These are phyloP conservation scores for Vittaforma corneae DNA, from an alignment of 371 early-diverging fungal species.

Conservation along the genomic window DNA sequence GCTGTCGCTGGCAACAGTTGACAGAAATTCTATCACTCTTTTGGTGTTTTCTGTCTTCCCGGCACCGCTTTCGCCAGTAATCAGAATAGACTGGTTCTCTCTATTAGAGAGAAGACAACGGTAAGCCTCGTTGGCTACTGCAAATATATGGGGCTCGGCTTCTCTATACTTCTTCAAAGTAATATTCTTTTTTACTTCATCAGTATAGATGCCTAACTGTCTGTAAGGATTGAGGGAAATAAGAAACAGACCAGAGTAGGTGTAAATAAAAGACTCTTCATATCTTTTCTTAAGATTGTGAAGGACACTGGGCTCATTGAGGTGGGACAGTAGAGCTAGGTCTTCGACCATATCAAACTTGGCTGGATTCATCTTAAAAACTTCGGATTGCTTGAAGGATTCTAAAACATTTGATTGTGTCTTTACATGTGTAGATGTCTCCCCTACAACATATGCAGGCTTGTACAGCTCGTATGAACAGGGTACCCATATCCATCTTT, in stretches of 20 bases:
- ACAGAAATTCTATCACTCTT: constrained; percentile 91
- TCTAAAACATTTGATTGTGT: constrained; percentile 65
- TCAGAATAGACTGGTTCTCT: constrained; percentile 90
- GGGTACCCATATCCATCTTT: constrained; percentile 50
- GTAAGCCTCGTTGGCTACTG: constrained; percentile 83
- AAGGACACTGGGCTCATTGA: constrained; percentile 93
- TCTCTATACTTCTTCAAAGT: constrained; percentile 67
- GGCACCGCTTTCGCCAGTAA: constrained; percentile 98
- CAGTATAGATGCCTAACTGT: constrained; percentile 72
- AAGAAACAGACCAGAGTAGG: constrained; percentile 94
- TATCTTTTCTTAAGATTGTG: constrained; percentile 84
- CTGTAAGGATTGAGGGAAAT: constrained; percentile 96
- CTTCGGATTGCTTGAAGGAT: constrained; percentile 65
- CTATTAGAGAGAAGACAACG: constrained; percentile 77
- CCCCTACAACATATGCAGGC: constrained; percentile 68
- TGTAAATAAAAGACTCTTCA: constrained; percentile 79
- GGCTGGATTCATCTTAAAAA: constrained; percentile 91
- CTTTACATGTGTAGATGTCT: constrained; percentile 64
- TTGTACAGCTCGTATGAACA: constrained; percentile 73
- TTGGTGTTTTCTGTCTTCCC: constrained; percentile 99
- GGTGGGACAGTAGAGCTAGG: constrained; percentile 85
- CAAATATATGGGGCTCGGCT: constrained; percentile 92
- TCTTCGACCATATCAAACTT: constrained; percentile 94
- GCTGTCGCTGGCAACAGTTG: constrained; percentile 67
- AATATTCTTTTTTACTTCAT: constrained; percentile 42